Evolutionary conservation across 345 rosid species (phyloP).

Genomic region (Eucalyptus dawsonii): DNA sequence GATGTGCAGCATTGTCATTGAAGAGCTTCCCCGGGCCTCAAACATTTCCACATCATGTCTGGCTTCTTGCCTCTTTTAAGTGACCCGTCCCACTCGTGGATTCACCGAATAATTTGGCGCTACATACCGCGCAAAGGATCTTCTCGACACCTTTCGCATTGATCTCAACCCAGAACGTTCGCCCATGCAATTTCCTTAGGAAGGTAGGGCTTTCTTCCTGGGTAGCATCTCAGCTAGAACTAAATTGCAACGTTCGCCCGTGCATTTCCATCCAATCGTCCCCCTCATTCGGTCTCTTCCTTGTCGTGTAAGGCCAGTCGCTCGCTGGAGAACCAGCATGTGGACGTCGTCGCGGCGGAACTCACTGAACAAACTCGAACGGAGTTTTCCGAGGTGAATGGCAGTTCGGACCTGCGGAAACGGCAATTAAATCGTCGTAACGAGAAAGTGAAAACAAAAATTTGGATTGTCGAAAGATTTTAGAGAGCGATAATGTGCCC

Average conservation of each 20-base stretch:
- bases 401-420: neutral
- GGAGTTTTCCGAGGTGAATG: neutral
- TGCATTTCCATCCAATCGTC: neutral
- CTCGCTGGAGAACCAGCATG: neutral
- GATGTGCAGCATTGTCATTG: accelerated
- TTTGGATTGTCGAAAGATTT: neutral
- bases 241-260: neutral
- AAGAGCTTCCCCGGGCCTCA: neutral
- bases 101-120: neutral
- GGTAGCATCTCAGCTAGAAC: neutral
- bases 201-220: neutral
- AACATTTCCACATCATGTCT: neutral
- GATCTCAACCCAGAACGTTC: neutral
- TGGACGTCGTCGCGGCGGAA: neutral
- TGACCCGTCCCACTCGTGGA: neutral
- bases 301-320: neutral
- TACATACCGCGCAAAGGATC: neutral
- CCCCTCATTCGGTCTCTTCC: neutral
- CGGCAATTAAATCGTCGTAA: neutral
- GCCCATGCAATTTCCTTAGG: neutral
- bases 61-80: neutral
- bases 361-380: neutral
- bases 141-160: neutral
- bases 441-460: neutral
- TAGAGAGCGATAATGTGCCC: neutral